Base-by-base conservation (phyloP, 2,329 filamentous ascomycete genomes). In the Zymoseptoria ardabiliae region DNA sequence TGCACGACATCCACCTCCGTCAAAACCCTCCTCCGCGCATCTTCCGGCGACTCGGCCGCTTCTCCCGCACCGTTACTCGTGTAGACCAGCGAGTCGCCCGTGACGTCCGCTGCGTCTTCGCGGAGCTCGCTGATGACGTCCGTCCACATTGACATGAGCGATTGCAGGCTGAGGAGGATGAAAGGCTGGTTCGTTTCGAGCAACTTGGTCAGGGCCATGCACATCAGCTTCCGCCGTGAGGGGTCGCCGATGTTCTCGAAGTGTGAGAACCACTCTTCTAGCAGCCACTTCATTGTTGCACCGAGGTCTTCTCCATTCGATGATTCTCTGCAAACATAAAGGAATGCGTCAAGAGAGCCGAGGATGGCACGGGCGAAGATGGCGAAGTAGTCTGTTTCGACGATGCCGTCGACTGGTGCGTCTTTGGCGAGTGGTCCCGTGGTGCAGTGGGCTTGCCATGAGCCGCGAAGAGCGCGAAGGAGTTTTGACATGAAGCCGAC, bases 311-410 rank as follows among this genome's bases (percentile, higher is more conserved):
- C 50, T 8, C 50, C 50, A 6, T 63, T 57, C 2, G 67, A 64
- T 1, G 66, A 63, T 1, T 65, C 65, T 19, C 82, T 78, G 4
- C 84, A 69, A 0, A 79, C 81, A 52, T 79, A 76, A 11, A 86
- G 77, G 65, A 96, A 88, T 1, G 89, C 77, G 2, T 75, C 75
- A 0, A 92, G 90, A 45, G 88, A 88, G 0, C 86, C 85, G 2
- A 96, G 76, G 0, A 87, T 84, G 17, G 97, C 81, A 1, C 92
- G 87, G 1, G 90, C 87, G 2, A 99, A 80, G 2, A 97, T 85
- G 4, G 85, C 83, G 69, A 96, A 88, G 72, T 96, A 96, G 70
- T 96, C 90, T 0, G 89, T 89, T 70, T 96, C 86, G 0, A 89
- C 86, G 10, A 91, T 81, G 11, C 86, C 85, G 66, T 88, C 87